Percentiles rank a stretch among this genome's conserved stretches.
Evolutionary conservation across 208 protist genomes (phyloP).

Genomic region (Trypanosoma vivax): DNA sequence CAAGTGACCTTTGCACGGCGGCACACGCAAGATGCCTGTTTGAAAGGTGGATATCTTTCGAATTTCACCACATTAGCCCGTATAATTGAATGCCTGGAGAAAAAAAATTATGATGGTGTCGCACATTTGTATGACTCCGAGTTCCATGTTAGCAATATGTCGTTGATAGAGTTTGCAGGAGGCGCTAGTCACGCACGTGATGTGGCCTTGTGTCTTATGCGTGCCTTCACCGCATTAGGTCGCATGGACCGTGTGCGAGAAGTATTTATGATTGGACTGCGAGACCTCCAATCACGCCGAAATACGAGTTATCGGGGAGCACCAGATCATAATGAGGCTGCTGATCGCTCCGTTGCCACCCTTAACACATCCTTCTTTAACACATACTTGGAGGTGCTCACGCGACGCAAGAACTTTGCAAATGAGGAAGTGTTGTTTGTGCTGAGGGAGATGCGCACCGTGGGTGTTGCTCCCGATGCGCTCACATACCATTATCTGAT

Average conservation of each 20-base stretch:
- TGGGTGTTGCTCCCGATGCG: constrained; percentile 30
- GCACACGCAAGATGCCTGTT: not conserved
- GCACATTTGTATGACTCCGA: constrained; percentile 25
- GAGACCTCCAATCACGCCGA: constrained; percentile 24
- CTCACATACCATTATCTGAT: constrained; percentile 81
- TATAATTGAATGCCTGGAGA: constrained; percentile 19
- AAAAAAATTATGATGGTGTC: constrained; percentile 23
- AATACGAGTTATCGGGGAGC: not conserved
- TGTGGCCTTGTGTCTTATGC: constrained; percentile 42
- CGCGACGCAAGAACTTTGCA: constrained; percentile 52
- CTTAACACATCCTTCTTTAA: constrained; percentile 58
- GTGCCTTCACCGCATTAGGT: constrained; percentile 55
- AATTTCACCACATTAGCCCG: not conserved
- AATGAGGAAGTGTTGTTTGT: constrained; percentile 51
- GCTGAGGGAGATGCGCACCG: constrained; percentile 42
- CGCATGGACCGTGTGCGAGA: constrained; percentile 59
- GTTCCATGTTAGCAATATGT: constrained; percentile 22
- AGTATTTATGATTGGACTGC: constrained; percentile 43
- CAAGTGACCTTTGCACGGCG: too few relatives aligned
- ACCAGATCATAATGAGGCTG: not conserved
- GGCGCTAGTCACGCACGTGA: constrained; percentile 39
- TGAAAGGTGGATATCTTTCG: not conserved
- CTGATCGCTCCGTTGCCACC: not conserved
- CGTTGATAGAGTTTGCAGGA: constrained; percentile 36
- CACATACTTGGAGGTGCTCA: constrained; percentile 67